phyloP scores from a whole-genome alignment of 208 protist species.

The Jaenimonas drosophilae region DNA sequence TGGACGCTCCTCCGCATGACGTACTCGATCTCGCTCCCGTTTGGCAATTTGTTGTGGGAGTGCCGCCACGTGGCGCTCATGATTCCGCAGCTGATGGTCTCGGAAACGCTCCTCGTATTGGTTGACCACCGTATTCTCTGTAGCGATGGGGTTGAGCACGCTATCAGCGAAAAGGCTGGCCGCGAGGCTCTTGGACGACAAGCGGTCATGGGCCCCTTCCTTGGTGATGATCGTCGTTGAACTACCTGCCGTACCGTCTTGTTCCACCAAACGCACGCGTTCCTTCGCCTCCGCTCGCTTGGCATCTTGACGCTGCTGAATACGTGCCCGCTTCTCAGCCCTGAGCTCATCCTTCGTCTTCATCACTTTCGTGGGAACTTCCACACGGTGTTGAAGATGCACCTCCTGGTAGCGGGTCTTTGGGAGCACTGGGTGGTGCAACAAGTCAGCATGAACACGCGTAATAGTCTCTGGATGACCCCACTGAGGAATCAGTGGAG shows the following conservation, averaged over 20 bases:
- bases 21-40: constrained; percentile 28
- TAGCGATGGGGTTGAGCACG: constrained; percentile 59
- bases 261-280: constrained; percentile 1
- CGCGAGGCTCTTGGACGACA: constrained; percentile 47
- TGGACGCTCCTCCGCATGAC: constrained; percentile 48
- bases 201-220: constrained; percentile 29
- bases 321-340: constrained; percentile 42
- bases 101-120: constrained; percentile 72
- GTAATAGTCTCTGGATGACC: too few relatives aligned
- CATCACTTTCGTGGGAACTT: constrained; percentile 18
- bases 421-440: constrained; percentile 47
- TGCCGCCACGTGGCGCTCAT: constrained; percentile 68
- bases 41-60: constrained; percentile 69
- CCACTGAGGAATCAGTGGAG: constrained; percentile 24
- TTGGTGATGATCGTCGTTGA: not conserved
- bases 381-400: not conserved
- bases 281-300: constrained; percentile 22
- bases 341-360: constrained; percentile 59
- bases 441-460: constrained; percentile 13
- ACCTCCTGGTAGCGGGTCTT: constrained; percentile 37
- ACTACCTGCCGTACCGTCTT: not conserved
- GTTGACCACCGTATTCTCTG: constrained; percentile 45
- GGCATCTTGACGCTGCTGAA: constrained; percentile 35
- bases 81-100: constrained; percentile 68
- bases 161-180: constrained; percentile 47